A percentile compares a stretch with the other conserved stretches of the same genome.
These are phyloP conservation scores for Ustilago bromivora DNA, from an alignment of 1,284 basidiomycete species.

Conservation along the genomic window DNA sequence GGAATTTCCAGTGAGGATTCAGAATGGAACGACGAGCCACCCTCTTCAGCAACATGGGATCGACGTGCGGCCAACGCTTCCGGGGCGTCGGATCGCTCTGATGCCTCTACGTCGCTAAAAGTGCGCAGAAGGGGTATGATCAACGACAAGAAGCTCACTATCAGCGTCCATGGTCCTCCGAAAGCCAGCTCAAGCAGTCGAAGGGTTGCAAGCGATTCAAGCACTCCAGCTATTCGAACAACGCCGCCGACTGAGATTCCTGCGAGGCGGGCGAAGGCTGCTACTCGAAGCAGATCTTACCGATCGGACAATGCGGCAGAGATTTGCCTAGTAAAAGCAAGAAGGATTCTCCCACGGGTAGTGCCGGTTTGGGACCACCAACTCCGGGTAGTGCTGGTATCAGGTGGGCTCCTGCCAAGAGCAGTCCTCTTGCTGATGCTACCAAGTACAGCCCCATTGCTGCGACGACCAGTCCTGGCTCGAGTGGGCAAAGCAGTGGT, in stretches of 20 bases:
- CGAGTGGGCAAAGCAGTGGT: constrained; percentile 11
- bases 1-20: constrained; percentile 10
- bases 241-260: neutral
- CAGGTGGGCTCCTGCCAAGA: constrained; percentile 14
- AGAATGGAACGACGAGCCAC: constrained; percentile 12
- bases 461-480: constrained; percentile 8
- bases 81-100: neutral
- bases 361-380: neutral
- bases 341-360: constrained; percentile 14
- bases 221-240: neutral
- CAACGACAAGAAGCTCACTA: constrained; percentile 38
- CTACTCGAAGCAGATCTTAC: neutral
- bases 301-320: neutral
- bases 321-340: constrained; percentile 13
- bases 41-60: constrained; percentile 8
- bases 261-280: constrained; percentile 3
- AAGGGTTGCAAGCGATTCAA: constrained; percentile 12
- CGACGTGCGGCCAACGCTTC: constrained; percentile 18
- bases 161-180: constrained; percentile 10
- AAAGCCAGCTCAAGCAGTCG: constrained; percentile 5
- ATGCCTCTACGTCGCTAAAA: constrained; percentile 24
- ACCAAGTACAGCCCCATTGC: neutral
- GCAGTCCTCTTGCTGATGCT: constrained; percentile 13
- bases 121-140: constrained; percentile 28
- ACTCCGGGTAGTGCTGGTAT: neutral